Base-by-base conservation (phyloP, 2,329 filamentous ascomycete species). In the Cucurbitaria berberidis region DNA sequence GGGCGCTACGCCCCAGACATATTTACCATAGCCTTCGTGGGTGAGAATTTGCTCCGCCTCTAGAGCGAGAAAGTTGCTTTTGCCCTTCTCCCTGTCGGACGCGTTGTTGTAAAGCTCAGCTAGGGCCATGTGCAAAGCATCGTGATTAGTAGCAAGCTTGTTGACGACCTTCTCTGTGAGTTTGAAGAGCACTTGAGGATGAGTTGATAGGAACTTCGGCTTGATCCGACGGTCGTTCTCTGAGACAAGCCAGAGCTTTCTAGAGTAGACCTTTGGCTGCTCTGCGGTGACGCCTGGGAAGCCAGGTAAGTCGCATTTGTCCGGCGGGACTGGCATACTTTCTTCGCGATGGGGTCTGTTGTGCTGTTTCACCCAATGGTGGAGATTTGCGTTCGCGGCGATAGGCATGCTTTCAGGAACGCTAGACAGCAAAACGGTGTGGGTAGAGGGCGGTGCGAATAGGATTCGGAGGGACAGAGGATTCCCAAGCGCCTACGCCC, bases 1-100 rank as follows among this genome's bases (percentile, higher is more conserved):
- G n/a, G n/a, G n/a, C n/a, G n/a, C n/a, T n/a, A n/a, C n/a, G n/a
- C 46, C 39, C 46, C 46, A 49, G 11, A 49, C 42, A 19, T 27
- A 29, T 18, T 9, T 11, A 10, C 46, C 46, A 18, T 42, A 36
- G 11, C 38, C 29, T 38, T 36, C 4, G 3, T 27, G 15, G 15
- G 35, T 18, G 29, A 43, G 46, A 32, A 49, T 49, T 35, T 29
- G 15, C 21, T 26, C 29, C 27, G 38, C 46, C 9, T 43, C 46
- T 27, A n/a, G n/a, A 13, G 41, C n/a, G 21, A 49, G 46, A 27
- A 49, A 49, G 3, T 27, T 21, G 38, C 15, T 29, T 19, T 30
- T 32, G 27, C 19, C 34, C 24, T 39, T 9, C 35, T 47, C 35
- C 15, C 39, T n/a, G 29, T 40, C 8, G 35, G n/a, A n/a, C n/a